Percentiles rank a stretch among this genome's conserved stretches.
These are phyloP conservation scores for Botryotinia narcissicola DNA, from an alignment of 2,329 filamentous ascomycete genomes.

Conservation along the genomic window DNA sequence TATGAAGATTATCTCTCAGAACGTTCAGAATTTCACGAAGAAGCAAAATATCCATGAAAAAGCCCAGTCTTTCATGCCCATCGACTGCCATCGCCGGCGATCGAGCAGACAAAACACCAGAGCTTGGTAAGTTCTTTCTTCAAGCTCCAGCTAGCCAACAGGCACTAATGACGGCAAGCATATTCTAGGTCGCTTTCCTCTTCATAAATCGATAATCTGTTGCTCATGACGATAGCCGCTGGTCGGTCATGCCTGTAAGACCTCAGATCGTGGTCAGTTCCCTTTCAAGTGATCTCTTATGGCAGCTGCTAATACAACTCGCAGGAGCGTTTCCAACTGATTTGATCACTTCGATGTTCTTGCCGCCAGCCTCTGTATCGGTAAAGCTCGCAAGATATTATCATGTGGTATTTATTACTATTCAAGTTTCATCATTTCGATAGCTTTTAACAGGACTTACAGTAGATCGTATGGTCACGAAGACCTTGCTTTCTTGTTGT, in stretches of 20 bases:
- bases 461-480: background rate
- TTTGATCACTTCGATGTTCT: background rate
- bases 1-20: too few species aligned
- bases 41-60: background rate
- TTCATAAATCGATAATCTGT: background rate
- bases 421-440: background rate
- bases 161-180: background rate
- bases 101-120: background rate
- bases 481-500: rapidly evolving
- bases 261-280: background rate
- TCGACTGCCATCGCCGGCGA: background rate
- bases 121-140: background rate
- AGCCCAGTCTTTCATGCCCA: rapidly evolving
- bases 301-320: background rate
- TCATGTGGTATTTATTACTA: background rate
- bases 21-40: rapidly evolving
- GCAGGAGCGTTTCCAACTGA: background rate
- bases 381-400: background rate
- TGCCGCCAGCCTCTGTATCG: background rate
- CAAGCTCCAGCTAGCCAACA: background rate
- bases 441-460: background rate
- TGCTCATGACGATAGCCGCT: background rate
- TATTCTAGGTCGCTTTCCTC: too few species aligned
- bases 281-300: background rate
- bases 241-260: background rate